Percentiles rank a stretch among this genome's conserved stretches.
Conservation (phyloP, 2,329 filamentous ascomycete genomes). For the Pseudogymnoascus sp. region DNA sequence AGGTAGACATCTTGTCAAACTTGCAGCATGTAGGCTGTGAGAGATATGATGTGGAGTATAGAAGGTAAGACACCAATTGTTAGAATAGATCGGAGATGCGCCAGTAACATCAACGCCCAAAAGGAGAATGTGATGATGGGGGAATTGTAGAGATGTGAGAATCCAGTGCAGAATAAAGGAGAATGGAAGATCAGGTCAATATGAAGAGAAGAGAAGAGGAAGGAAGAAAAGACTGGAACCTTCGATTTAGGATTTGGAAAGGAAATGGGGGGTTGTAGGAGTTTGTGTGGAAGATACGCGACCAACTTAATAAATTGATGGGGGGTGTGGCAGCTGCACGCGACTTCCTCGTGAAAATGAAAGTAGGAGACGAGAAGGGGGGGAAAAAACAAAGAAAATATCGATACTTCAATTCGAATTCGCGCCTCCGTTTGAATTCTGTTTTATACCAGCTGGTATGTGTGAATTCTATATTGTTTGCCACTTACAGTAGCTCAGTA, state of each 20-base stretch:
- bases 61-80: not conserved
- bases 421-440: not conserved
- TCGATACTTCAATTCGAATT: slow-evolving; percentile 2
- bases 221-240: not conserved
- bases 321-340: not conserved
- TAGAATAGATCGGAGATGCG: not conserved
- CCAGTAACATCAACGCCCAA: not conserved
- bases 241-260: not conserved
- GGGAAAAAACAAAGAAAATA: not conserved
- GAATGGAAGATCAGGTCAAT: slow-evolving; percentile 2
- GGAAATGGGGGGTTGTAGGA: slow-evolving; percentile 1
- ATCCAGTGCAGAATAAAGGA: not conserved
- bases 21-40: not conserved
- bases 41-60: not conserved
- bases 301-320: not conserved
- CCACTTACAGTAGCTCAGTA: not conserved
- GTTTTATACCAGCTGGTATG: not conserved
- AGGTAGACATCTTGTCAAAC: slow-evolving; percentile 11
- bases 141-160: not conserved
- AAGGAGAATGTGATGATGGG: not conserved
- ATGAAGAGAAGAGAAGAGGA: not conserved
- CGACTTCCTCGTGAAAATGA: not conserved
- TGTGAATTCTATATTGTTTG: not conserved
- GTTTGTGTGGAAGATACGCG: slow-evolving; percentile 1
- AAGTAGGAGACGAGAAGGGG: not conserved